These are phyloP conservation scores for Patellifolia procumbens DNA, from an alignment of 179 eudicot genomes.

Conservation along the genomic window DNA sequence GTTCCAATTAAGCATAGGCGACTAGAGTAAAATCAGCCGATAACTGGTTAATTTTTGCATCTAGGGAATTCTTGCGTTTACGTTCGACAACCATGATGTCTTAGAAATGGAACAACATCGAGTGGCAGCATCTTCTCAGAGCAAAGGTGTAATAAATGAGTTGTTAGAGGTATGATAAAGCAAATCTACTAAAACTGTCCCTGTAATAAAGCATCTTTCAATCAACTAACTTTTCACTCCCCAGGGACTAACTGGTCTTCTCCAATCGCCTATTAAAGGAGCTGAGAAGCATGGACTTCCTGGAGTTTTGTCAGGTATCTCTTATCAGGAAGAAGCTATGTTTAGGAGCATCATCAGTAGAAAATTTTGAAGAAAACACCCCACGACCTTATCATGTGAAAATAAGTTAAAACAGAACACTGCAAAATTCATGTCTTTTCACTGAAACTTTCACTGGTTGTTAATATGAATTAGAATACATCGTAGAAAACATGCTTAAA, in stretches of 20 bases:
- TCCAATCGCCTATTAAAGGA: constrained; percentile 92
- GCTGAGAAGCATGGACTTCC: constrained; percentile 96
- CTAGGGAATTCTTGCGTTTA: constrained; percentile 93
- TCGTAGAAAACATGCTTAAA: too few species aligned
- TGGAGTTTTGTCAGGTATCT: constrained; percentile 83
- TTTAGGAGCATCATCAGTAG: background rate
- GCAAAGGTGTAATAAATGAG: constrained; percentile 95
- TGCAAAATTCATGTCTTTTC: too few species aligned
- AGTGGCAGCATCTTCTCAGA: constrained; percentile 54
- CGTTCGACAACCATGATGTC: constrained; percentile 71
- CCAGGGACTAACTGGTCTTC: constrained; percentile 94
- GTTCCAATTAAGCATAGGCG: background rate
- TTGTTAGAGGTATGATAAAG: constrained; percentile 66
- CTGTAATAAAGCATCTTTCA: background rate
- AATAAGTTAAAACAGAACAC: too few species aligned
- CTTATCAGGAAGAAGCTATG: background rate
- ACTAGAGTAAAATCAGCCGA: background rate
- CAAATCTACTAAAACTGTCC: background rate
- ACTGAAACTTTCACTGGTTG: too few species aligned
- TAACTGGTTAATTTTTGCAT: constrained; percentile 23
- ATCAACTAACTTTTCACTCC: constrained; percentile 9
- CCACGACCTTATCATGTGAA: too few species aligned
- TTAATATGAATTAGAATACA: too few species aligned
- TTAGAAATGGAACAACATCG: constrained; percentile 61
- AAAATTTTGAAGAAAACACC: background rate